Evolutionary conservation across 495 filamentous ascomycete genomes (phyloP), one percentile per base, ranked within the genome.

Genomic region (Chaetomium cochliodes): DNA sequence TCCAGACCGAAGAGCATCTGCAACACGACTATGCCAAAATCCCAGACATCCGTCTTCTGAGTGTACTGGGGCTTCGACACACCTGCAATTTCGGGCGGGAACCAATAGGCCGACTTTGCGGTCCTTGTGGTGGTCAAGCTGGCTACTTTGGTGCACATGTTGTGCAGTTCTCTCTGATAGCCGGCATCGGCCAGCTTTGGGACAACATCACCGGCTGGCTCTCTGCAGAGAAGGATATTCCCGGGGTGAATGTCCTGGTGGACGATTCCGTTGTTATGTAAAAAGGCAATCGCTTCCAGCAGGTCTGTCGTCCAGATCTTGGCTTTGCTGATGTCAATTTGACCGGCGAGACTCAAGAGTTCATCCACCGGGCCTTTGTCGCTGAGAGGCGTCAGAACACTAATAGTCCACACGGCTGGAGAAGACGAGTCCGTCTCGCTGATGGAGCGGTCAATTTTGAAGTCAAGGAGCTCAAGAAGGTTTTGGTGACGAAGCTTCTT

Each of bases 1-100:
- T 90, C 84, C 60, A 90, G 77, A 28, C 94, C 94, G 70, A 97
- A 94, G n/a, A 91, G 80, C 92, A 98, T 96, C 73, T 98, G 93
- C 30, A 96, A 75, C 67, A 96, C 86, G 22, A 96, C 82, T 46
- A 97, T 84, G 5, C 94, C 94, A 67, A 98, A 84, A 67, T 96
- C 88, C 94, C 94, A 98, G 16, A 98, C 85, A 74, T 98, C 96
- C 0, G 92, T 90, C 73, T 96, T 96, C 68, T 88, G 87, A 12
- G 87, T 90, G 28, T 82, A 82, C 50, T 84, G 79, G 0, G 83
- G 77, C 23, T 84, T 82, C 53, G 81, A 79, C 26, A 80, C 80
- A 50, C 86, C 83, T 2, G 88, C 84, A 44, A 90, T 76, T 74
- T 98, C 93, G 18, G 92, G 90, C 6, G 93, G 87, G 28, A 88